phyloP scores from a whole-genome alignment of 176 grass and related monocot species.

The Bonia amplexicaulis region DNA sequence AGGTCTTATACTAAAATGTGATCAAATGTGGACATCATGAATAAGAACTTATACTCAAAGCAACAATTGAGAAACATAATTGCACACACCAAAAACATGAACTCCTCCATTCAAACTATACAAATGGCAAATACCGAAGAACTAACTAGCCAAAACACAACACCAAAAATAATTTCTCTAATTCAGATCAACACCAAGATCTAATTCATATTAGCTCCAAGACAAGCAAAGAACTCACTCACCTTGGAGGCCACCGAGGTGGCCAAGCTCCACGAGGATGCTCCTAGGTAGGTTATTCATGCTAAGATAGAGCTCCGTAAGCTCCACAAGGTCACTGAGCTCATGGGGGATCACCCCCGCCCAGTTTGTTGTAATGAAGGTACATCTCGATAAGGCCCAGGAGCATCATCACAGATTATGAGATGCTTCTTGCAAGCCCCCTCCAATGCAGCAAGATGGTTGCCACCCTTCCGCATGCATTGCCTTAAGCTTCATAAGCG shows the following conservation, averaged over 20 bases:
- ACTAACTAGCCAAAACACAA: not conserved
- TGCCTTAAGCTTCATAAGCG: too few relatives aligned
- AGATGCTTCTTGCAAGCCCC: constrained; percentile 46
- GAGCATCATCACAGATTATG: constrained; percentile 52
- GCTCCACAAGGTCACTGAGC: constrained; percentile 33
- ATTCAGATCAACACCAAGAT: not conserved
- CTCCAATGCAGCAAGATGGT: constrained; percentile 68
- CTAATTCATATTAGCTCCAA: not conserved
- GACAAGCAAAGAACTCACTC: not conserved
- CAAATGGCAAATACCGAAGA: not conserved
- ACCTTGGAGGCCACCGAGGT: constrained; percentile 67
- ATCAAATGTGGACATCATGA: not conserved
- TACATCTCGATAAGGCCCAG: constrained; percentile 56
- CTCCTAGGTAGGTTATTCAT: constrained; percentile 57
- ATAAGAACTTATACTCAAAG: not conserved
- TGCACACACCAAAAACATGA: not conserved
- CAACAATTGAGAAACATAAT: not conserved
- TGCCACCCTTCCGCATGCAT: constrained; percentile 46
- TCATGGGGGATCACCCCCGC: constrained; percentile 46
- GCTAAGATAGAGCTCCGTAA: constrained; percentile 70
- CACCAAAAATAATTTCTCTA: not conserved
- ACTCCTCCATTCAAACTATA: not conserved
- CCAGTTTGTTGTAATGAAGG: constrained; percentile 68
- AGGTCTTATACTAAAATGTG: not conserved
- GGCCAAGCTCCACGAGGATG: constrained; percentile 55